Base-by-base conservation (phyloP, 768 basidiomycete genomes). In the Amanita rubescens region DNA sequence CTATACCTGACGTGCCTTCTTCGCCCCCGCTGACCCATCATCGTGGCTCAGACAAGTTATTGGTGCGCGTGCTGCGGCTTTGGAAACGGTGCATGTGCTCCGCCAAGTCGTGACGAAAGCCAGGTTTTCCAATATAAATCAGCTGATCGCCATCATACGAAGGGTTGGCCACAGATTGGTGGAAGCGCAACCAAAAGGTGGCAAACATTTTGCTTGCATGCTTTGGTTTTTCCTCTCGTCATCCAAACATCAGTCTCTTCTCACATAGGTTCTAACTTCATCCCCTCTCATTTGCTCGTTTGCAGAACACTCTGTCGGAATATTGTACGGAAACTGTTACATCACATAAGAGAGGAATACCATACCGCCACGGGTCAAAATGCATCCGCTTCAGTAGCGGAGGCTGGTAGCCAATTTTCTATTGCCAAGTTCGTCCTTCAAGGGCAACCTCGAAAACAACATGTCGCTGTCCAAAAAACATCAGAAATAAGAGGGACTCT, bases 121-220 rank as follows among this genome's bases (percentile, higher is more conserved):
- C 7, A 82, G 82, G 45, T 96, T 96, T 62, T 81, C 81, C 20
- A 90, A 87, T 59, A 85, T 97, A 60, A 87, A 91, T 39, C 89
- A 94, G 58, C 75, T 98, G 2, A 78, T 93, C 3, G 76, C 77
- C 44, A 80, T 90, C 53, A 85, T 99, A 57, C 83, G 87, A 51
- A 71, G 72, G 45, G 87, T 92, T 9, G 96, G 95, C 3, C 75
- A 81, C 58, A 81, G 80, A 59, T 68, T 99, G 38, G 84, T 89
- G 7, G 90, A 92, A 17, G 93, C 95, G 8, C 94, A 97, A 64
- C 93, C 94, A 11, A 96, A 95, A 82, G 95, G 95, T 94, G 51
- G 27, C 27, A 43, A 22, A 22, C 32, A 6, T 33, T 51, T 58
- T 58, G 44, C 33, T 5, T 30, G 49, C 42, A 17, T 54, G 45